Base-by-base conservation (phyloP, 495 filamentous ascomycete species). In the Aspergillus conjunctus region DNA sequence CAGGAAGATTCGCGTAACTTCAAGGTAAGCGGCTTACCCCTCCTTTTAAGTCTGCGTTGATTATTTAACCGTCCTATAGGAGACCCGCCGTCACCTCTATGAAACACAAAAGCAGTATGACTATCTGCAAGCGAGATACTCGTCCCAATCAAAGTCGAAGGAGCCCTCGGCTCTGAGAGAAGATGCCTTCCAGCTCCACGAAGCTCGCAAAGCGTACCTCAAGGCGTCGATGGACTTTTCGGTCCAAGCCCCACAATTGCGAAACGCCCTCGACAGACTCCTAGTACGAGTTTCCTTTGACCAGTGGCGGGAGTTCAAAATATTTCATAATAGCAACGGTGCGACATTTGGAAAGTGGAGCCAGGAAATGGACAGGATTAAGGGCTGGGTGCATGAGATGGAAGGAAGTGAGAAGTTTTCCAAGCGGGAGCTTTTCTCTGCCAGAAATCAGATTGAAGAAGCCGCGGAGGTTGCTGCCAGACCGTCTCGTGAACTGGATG, bases 111-210 rank as follows among this genome's bases (percentile, higher is more conserved):
- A 90, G 72, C 79, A 83, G 14, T 93, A 91, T 64, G 94, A 98
- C 66, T 82, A 81, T 33, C 81, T 91, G 11, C 80, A 95, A 44
- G 82, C 91, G 32, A 83, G 92, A 46, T 97, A 95, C 68, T 81
- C 89, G 4, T 77, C 81, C 6, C 93, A 97, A 73, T 88, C 87
- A 32, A 98, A 96, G 75, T 88, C 91, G 3, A 98, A 97, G 74
- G 94, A 98, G 71, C 84, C 92, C 7, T 96, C 91, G 12, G 83
- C 91, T 0, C 78, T 98, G 54, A 81, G 95, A 50, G 94, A 98
- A 72, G 94, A 98, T 73, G 93, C 95, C 0, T 98, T 98, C 67
- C 88, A 94, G 71, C 86, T 98, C 37, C 94, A 96, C 63, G 95
- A 98, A 80, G 90, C 92, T 15, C 86, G 93, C 51, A 93, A 92